Evolutionary conservation across 106 monocot genomes (phyloP), one percentile per base, ranked within the genome.

Genomic region (Posidonia australis): DNA sequence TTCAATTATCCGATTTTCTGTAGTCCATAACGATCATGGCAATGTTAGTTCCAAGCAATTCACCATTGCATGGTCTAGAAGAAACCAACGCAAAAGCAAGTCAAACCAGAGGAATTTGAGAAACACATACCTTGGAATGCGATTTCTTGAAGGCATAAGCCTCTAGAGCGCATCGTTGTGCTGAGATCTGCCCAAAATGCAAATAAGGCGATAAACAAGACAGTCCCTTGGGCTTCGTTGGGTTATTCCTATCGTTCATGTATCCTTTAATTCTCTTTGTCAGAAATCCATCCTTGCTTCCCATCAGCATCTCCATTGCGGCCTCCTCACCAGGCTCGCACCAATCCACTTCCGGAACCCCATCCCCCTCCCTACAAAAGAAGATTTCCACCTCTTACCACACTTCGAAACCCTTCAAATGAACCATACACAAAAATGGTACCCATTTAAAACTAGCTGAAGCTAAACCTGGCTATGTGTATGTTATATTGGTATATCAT

Each of bases 101-200:
- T 27, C 16, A 10, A 61, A 61, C 17, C 41, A 20, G 20, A 7
- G 42, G 13, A 61, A 61, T 28, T 61, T 10, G 23, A 26, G 24
- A 63, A 30, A 58, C 24, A 16, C 60, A 44, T 10, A 98, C 96
- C 83, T 98, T 66, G 0, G 80, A 75, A 60, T 75, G 56, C 51
- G 76, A 77, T 23, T 79, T 90, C 67, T 74, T 80, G 43, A 75
- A 48, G 5, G 62, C 44, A 22, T 61, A 68, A 6, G 96, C 96
- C 70, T 83, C 82, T 44, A 98, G 68, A 27, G 90, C 96, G 60
- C 90, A 87, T 23, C 90, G 73, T 60, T 98, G 96, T 5, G 87
- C 78, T 0, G 96, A 87, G 20, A 98, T 90, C 9, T 90, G 90
- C 42, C 96, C 96, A 68, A 87, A 98, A 62, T 98, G 96, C 25